phyloP scores from a whole-genome alignment of 139 green algal genomes.

The Mesotaenium endlicherianum region DNA sequence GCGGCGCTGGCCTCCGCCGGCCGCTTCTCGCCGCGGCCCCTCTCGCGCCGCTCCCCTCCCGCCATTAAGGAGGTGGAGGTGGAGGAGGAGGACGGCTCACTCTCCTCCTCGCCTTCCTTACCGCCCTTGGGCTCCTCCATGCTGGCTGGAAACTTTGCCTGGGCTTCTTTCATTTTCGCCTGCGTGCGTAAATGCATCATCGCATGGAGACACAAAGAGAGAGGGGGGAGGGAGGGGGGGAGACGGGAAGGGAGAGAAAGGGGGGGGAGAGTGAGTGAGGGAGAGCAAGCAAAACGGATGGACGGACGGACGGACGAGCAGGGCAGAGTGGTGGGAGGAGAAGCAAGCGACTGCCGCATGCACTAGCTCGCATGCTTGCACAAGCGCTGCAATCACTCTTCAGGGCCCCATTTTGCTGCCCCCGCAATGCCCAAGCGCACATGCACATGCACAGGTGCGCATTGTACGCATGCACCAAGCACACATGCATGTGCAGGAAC shows the following conservation, averaged over 20 bases:
- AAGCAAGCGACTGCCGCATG: not conserved
- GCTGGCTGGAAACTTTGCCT: constrained; percentile 33
- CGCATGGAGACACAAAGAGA: not conserved
- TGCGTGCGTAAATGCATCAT: not conserved
- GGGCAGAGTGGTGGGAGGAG: not conserved
- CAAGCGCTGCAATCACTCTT: not conserved
- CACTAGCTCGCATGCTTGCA: not conserved
- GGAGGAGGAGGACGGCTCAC: too few species aligned
- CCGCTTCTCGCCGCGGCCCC: too few species aligned
- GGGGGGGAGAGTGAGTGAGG: not conserved
- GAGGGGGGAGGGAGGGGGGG: not conserved
- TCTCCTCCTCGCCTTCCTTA: not conserved
- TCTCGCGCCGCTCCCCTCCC: too few species aligned
- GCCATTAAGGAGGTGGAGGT: too few species aligned
- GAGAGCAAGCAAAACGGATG: not conserved
- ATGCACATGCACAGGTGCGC: not conserved
- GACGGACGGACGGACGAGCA: not conserved
- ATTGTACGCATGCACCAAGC: not conserved
- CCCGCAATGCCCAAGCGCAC: not conserved
- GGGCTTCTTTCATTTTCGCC: constrained; percentile 38
- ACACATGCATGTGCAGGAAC: not conserved
- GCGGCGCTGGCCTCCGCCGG: too few species aligned
- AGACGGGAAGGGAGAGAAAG: not conserved
- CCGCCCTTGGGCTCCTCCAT: not conserved
- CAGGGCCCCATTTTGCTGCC: too few species aligned